A percentile compares a stretch with the other conserved stretches of the same genome.
Conservation (phyloP, 2,329 filamentous ascomycete species). For the Arthroderma sp. region DNA sequence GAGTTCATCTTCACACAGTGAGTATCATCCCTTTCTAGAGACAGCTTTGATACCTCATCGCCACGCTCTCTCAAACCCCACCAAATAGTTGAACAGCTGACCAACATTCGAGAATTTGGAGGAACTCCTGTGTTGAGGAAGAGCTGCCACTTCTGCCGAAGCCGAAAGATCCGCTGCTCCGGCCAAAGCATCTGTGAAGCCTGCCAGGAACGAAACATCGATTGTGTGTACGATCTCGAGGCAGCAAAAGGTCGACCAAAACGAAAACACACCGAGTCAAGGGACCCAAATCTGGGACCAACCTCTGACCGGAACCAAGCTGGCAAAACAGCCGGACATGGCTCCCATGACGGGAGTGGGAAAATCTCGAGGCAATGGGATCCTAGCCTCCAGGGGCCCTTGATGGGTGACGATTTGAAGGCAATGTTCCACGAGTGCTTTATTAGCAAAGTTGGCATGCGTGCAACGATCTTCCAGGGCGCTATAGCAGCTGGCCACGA, state of each 20-base stretch:
- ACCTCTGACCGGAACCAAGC: not conserved
- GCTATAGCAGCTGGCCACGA: slow-evolving; percentile 8
- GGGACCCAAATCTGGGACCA: not conserved
- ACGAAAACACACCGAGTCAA: slow-evolving; percentile 7
- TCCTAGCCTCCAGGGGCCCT: slow-evolving; percentile 4
- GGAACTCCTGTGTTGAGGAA: slow-evolving; percentile 8
- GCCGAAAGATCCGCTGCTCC: slow-evolving; percentile 9
- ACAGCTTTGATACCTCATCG: not conserved
- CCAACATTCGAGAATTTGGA: not conserved
- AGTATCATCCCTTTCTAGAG: not conserved
- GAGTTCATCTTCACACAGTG: slow-evolving; percentile 7
- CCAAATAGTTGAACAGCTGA: not conserved
- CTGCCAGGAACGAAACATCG: slow-evolving; percentile 10
- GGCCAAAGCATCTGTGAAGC: slow-evolving; percentile 11
- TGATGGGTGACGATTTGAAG: slow-evolving; percentile 8
- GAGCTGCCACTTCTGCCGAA: slow-evolving; percentile 10
- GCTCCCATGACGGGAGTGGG: not conserved
- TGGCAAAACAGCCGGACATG: not conserved
- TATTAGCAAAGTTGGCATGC: slow-evolving; percentile 4
- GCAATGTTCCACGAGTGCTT: slow-evolving; percentile 10
- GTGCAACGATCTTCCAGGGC: slow-evolving; percentile 7
- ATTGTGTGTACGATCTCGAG: slow-evolving; percentile 10
- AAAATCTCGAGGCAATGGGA: not conserved
- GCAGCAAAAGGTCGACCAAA: slow-evolving; percentile 11
- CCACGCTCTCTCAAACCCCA: no score